Evolutionary conservation across 257 asterid genomes (phyloP), one percentile per base, ranked within the genome.

Genomic region (Penstemon newberryi): DNA sequence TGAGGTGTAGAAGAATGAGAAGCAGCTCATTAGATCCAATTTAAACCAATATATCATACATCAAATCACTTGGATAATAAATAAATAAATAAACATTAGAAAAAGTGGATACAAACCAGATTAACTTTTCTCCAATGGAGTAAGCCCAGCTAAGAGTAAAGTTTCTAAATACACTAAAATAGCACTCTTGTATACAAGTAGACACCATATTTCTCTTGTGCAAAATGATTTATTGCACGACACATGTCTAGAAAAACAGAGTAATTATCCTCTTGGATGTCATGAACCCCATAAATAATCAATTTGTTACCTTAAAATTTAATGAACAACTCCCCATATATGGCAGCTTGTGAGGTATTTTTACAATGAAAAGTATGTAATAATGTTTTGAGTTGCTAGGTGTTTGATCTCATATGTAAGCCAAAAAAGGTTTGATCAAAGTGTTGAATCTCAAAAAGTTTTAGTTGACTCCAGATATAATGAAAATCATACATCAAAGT

Each of bases 51-150:
- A 65, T 63, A 57, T 70, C 65, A 50, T 43, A 49, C 33, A 25
- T 2, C 33, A 15, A 54, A 50, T 73, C 70, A 75, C 82, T 90
- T 83, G 90, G 79, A 87, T 60, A 2, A 59, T 41, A 25, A 25
- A 25, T 25, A 25, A 25, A 25, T 64, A 67, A 78, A 73, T 57
- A 81, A 75, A 67, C 72, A 76, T 79, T 57, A 78, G 56, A 64
- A 25, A 25, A 25, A 25, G 33, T 25, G 33, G 33, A 25, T 25
- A 25, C 33, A 25, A 25, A 25, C 33, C 56, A 42, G 37, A 11
- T 15, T 37, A 54, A 49, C 69, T 52, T 43, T 65, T 39, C 13
- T 25, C n/a, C 40, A 36, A 59, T 55, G 33, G 33, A 25, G 33
- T 25, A 25, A 25, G 33, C 33, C 33, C 33, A 25, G 33, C 33